Base-by-base conservation (phyloP, 768 basidiomycete genomes). In the Cantharellus anzutake region DNA sequence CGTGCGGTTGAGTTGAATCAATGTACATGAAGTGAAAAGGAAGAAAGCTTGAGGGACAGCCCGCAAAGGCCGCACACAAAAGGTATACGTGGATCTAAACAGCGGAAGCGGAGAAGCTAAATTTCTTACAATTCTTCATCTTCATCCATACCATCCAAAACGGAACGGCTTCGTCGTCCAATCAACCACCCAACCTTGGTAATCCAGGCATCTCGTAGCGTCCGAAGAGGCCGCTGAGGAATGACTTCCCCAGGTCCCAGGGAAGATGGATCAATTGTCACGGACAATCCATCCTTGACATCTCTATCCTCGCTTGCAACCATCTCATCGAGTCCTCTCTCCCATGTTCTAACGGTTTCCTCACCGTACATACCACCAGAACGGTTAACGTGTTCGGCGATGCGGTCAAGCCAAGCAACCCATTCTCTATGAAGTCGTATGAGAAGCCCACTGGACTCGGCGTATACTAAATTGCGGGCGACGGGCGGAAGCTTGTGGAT, bases 281-380 rank as follows among this genome's bases (percentile, higher is more conserved):
- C 60, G 38, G 48, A 68, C 66, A 38, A 69, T 67, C 66, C 73
- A 68, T 4, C 74, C 75, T 57, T 75, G 67, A 2, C 66, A 67
- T 0, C 71, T 72, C 61, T 80, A 79, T 62, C 61, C 20, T 72
- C 71, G 42, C 55, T 60, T 16, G 76, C 76, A 3, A 81, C 81
- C 65, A 84, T 77, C 50, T 78, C 77, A 59, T 89, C 84, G 66
- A 91, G 68, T 4, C 73, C 76, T 48, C 78, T 75, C 65, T 82
- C 81, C 87, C 87, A 91, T 3, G 70, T 72, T 63, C 74, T 70
- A 48, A 82, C 85, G 4, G 76, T 78, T 62, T 88, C 86, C 41
- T 73, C 75, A 2, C 84, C 80, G 67, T 88, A 88, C 86, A 91
- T 86, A 3, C 84, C 80, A 3, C 80, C 84, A 62, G 83, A 74